These are phyloP conservation scores for Fusarium annulatum DNA, from an alignment of 2,329 filamentous ascomycete genomes.

Conservation along the genomic window DNA sequence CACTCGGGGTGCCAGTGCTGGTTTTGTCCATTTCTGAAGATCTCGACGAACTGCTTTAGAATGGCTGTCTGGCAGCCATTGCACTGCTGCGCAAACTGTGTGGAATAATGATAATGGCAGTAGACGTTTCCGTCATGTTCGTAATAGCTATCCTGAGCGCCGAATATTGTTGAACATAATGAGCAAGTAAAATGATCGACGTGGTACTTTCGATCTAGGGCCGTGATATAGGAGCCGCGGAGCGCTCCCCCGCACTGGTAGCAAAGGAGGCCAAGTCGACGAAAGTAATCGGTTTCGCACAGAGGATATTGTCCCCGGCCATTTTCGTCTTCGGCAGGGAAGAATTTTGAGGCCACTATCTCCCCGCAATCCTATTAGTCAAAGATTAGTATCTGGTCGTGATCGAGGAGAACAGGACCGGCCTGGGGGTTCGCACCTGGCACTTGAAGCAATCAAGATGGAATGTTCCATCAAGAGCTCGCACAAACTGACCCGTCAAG, in stretches of 20 bases:
- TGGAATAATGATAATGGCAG: constrained; percentile 99
- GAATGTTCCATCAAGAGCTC: constrained; percentile 91
- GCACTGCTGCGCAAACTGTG: constrained; percentile 93
- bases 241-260: constrained; percentile 92
- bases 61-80: constrained; percentile 98
- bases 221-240: constrained; percentile 97
- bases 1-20: constrained; percentile 99
- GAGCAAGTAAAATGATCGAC: constrained; percentile 99
- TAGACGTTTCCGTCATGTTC: constrained; percentile 97
- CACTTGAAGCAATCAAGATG: constrained; percentile 99
- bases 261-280: constrained; percentile 89
- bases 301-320: constrained; percentile 90
- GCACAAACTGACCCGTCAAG: constrained; percentile 94
- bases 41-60: constrained; percentile 98
- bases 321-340: constrained; percentile 92
- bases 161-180: constrained; percentile 96
- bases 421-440: constrained; percentile 67
- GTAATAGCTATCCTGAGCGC: constrained; percentile 98
- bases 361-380: constrained; percentile 85
- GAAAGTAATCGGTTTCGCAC: constrained; percentile 98
- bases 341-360: constrained; percentile 98
- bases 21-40: constrained; percentile 96
- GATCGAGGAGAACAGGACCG: not conserved
- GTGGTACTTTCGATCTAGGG: constrained; percentile 96
- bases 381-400: constrained; percentile 30